These are phyloP conservation scores for Gamarada debralockiae DNA, from an alignment of 495 filamentous ascomycete genomes.

Conservation along the genomic window DNA sequence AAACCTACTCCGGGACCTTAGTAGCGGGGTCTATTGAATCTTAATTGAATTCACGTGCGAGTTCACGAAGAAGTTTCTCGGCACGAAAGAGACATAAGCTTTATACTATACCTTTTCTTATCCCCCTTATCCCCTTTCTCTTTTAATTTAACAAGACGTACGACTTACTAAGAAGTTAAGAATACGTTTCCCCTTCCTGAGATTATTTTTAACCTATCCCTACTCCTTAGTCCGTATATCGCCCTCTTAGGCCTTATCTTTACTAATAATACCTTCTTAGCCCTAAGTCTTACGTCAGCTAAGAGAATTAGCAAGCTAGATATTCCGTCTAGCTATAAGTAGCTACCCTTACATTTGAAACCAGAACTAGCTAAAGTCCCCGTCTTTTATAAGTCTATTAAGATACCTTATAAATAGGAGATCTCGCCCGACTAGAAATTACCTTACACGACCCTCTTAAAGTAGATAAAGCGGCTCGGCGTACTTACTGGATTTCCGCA, in stretches of 20 bases:
- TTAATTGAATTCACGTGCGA: slow-evolving; percentile 32
- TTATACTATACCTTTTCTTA: slow-evolving; percentile 5
- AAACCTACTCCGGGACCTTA: slow-evolving; percentile 32
- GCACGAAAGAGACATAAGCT: slow-evolving; percentile 31
- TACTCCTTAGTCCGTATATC: slow-evolving; percentile 23
- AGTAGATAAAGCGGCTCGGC: slow-evolving; percentile 29
- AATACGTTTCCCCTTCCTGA: slow-evolving; percentile 30
- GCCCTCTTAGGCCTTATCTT: slow-evolving; percentile 35
- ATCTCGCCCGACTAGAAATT: slow-evolving; percentile 32
- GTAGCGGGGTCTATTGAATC: slow-evolving; percentile 25
- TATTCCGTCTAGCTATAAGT: slow-evolving; percentile 23
- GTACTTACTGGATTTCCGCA: slow-evolving; percentile 30
- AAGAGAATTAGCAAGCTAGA: slow-evolving; percentile 23
- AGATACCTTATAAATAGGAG: slow-evolving; percentile 29
- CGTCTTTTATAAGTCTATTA: slow-evolving; percentile 26
- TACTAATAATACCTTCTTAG: slow-evolving; percentile 23
- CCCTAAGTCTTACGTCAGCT: slow-evolving; percentile 16
- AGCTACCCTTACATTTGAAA: slow-evolving; percentile 28
- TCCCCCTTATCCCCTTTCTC: not conserved
- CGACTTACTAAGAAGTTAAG: slow-evolving; percentile 18
- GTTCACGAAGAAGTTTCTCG: slow-evolving; percentile 33
- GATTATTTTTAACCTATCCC: slow-evolving; percentile 30
- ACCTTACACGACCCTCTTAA: slow-evolving; percentile 30
- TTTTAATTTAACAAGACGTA: not conserved
- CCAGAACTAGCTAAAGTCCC: slow-evolving; percentile 21